phyloP scores from a whole-genome alignment of 352 stramenopile genomes.

The Phytophthora podocarpi region DNA sequence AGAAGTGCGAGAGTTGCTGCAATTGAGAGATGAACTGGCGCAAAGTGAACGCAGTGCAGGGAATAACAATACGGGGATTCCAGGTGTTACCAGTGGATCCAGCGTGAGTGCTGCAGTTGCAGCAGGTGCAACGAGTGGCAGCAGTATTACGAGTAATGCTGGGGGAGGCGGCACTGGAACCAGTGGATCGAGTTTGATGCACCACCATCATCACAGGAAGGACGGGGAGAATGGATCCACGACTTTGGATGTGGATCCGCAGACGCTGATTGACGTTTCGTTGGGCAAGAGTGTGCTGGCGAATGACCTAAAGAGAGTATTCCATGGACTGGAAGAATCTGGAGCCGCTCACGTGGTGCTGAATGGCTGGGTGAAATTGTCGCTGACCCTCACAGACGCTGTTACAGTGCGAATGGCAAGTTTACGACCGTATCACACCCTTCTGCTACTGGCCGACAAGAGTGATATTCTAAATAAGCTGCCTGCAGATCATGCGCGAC shows the following conservation, averaged over 20 bases:
- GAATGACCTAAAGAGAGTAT: slow-evolving; percentile 87
- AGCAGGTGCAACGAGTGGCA: slow-evolving; percentile 28
- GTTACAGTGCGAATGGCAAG: slow-evolving; percentile 61
- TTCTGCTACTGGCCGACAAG: slow-evolving; percentile 75
- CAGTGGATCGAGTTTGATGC: slow-evolving; percentile 30
- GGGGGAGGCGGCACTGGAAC: slow-evolving; percentile 11
- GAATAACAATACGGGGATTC: slow-evolving; percentile 12
- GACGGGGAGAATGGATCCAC: slow-evolving; percentile 39
- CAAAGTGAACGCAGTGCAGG: slow-evolving; percentile 62
- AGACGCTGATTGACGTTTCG: slow-evolving; percentile 85
- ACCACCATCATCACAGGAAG: slow-evolving; percentile 40
- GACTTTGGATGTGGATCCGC: slow-evolving; percentile 68
- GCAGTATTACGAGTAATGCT: slow-evolving; percentile 29
- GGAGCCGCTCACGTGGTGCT: slow-evolving; percentile 80
- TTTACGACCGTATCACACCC: slow-evolving; percentile 84
- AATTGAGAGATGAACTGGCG: slow-evolving; percentile 78
- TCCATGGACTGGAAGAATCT: slow-evolving; percentile 78
- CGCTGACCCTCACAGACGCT: slow-evolving; percentile 76
- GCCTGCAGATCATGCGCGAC: slow-evolving; percentile 78
- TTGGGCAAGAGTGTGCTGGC: slow-evolving; percentile 78
- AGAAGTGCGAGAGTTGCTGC: slow-evolving; percentile 77
- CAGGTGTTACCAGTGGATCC: slow-evolving; percentile 31
- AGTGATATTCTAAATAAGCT: slow-evolving; percentile 65
- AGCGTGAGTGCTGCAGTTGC: slow-evolving; percentile 36
- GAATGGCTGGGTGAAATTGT: slow-evolving; percentile 89